Conservation (phyloP, 1,139 yeast genomes). For the Sugiyamaella novakii region DNA sequence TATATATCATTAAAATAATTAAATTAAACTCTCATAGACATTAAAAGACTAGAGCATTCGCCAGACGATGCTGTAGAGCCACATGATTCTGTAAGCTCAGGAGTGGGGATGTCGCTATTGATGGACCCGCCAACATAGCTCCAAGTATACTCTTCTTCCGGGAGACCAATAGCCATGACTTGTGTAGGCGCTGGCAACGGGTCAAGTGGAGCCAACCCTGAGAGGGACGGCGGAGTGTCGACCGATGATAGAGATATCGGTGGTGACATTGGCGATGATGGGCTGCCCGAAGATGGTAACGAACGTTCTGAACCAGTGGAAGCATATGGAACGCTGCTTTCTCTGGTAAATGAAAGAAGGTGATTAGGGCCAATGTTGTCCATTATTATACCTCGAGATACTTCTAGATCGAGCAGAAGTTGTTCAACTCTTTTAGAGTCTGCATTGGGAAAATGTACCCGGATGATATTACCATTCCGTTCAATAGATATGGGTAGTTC, state of each 20-base stretch:
- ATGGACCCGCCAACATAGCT: constrained; percentile 18
- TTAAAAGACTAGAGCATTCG: constrained; percentile 12
- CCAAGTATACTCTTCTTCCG: constrained; percentile 18
- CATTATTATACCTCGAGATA: constrained; percentile 38
- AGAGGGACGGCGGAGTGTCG: not conserved
- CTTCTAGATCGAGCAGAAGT: constrained; percentile 40
- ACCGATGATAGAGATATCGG: constrained; percentile 15
- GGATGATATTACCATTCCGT: constrained; percentile 32
- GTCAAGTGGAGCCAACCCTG: constrained; percentile 10
- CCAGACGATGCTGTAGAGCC: constrained; percentile 19
- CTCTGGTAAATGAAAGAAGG: constrained; percentile 14
- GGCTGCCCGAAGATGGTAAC: not conserved
- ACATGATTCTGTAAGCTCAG: constrained; percentile 24
- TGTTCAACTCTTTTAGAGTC: constrained; percentile 39
- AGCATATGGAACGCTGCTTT: constrained; percentile 1
- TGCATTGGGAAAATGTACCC: constrained; percentile 45
- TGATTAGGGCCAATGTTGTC: constrained; percentile 20
- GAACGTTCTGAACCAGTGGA: constrained; percentile 10
- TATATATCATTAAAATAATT: constrained; percentile 7
- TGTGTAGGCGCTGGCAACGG: not conserved
- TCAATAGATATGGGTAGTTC: constrained; percentile 44
- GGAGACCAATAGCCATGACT: not conserved
- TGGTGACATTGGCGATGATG: not conserved
- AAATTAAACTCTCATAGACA: constrained; percentile 18
- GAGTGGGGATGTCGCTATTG: constrained; percentile 23